Evolutionary conservation across 768 basidiomycete genomes (phyloP).

Genomic region (Terana coerulea): DNA sequence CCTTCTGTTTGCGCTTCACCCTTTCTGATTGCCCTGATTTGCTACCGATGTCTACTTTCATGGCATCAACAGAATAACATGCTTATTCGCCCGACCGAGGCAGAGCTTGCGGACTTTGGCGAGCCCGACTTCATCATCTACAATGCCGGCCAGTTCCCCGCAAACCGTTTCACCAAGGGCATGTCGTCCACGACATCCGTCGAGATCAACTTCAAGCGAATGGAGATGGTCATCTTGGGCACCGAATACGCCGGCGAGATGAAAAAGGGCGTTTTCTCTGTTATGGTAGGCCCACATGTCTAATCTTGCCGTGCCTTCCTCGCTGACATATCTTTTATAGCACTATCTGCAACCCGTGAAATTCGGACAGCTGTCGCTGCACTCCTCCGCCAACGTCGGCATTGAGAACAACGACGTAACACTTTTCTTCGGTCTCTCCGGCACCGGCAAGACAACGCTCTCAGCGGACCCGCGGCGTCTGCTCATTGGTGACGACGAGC

Average conservation of each 20-base stretch:
- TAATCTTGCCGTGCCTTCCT: not conserved
- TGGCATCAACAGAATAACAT: constrained; percentile 96
- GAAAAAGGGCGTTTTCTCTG: constrained; percentile 99
- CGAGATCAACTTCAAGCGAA: constrained; percentile 99
- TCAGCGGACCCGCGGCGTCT: constrained; percentile 93
- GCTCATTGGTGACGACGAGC: constrained; percentile 98
- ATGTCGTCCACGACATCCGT: constrained; percentile 99
- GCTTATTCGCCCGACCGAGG: constrained; percentile 96
- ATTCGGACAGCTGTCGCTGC: constrained; percentile 95
- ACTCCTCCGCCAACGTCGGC: constrained; percentile 97
- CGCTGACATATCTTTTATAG: constrained; percentile 31
- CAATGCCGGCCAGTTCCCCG: constrained; percentile 99
- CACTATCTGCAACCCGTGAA: constrained; percentile 99
- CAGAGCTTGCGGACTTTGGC: constrained; percentile 91
- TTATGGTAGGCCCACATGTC: constrained; percentile 61
- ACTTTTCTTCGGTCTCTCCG: constrained; percentile 97
- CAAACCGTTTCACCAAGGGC: constrained; percentile 99
- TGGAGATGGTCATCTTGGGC: constrained; percentile 99
- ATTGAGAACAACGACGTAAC: constrained; percentile 88
- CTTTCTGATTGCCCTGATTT: not conserved
- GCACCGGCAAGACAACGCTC: constrained; percentile 98
- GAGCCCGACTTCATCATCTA: constrained; percentile 99
- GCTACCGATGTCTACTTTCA: too few relatives aligned
- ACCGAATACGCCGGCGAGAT: constrained; percentile 99
- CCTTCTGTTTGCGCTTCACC: constrained; percentile 3